Evolutionary conservation across 306 rosid species (phyloP).

Genomic region (Citrullus amarus): DNA sequence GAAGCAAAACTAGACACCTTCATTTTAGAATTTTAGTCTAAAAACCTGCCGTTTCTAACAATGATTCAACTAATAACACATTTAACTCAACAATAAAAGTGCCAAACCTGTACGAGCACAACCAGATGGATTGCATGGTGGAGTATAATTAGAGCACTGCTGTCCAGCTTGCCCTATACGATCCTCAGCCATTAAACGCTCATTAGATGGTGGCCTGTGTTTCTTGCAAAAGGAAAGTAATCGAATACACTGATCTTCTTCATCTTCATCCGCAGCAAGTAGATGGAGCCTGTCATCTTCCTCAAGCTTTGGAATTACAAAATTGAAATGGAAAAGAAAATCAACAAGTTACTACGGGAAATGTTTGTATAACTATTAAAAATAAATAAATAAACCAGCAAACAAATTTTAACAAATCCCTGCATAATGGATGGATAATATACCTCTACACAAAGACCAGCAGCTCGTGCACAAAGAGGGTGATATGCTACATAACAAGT

Average conservation of each 20-base stretch:
- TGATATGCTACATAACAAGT: constrained; percentile 92
- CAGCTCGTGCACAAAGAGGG: constrained; percentile 99
- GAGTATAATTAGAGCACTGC: constrained; percentile 71
- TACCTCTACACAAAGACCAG: constrained; percentile 99
- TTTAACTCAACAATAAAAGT: neutral
- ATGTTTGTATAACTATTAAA: neutral
- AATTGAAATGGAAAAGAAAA: constrained; percentile 12
- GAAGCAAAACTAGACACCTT: neutral
- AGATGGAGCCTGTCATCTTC: constrained; percentile 91
- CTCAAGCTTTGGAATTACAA: constrained; percentile 53
- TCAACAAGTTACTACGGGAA: constrained; percentile 3
- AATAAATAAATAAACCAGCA: neutral
- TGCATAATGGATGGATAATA: constrained; percentile 1
- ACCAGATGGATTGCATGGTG: constrained; percentile 81
- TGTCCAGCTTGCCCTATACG: constrained; percentile 41
- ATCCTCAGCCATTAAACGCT: constrained; percentile 62
- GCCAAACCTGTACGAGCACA: constrained; percentile 90
- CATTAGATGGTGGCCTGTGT: constrained; percentile 90
- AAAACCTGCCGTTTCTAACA: neutral
- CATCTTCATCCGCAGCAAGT: constrained; percentile 88
- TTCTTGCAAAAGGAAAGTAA: constrained; percentile 92
- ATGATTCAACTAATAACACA: neutral
- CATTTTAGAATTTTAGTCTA: neutral
- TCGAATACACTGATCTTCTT: constrained; percentile 86
- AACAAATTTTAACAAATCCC: neutral